phyloP scores from a whole-genome alignment of 1,284 basidiomycete species.

The Ceratobasidium papillatum region DNA sequence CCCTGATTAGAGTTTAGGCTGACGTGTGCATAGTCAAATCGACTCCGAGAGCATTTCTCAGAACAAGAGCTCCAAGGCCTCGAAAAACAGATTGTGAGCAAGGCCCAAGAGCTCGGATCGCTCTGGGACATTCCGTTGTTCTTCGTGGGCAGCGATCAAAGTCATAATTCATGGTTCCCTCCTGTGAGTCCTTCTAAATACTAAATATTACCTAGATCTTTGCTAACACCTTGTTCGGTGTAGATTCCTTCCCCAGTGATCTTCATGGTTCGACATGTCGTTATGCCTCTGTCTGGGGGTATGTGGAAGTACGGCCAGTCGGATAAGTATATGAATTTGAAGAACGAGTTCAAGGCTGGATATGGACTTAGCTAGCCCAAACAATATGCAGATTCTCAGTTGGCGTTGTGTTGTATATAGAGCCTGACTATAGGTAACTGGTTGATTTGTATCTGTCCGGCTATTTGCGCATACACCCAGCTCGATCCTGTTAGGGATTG shows the following conservation, averaged over 20 bases:
- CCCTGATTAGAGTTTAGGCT: not conserved
- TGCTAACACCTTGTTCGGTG: no score
- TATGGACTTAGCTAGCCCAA: not conserved
- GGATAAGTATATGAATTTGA: slow-evolving; percentile 10
- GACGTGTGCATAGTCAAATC: not conserved
- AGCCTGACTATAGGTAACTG: no score
- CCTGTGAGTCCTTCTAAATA: slow-evolving; percentile 6
- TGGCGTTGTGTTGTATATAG: no score
- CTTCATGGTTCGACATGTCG: slow-evolving; percentile 11
- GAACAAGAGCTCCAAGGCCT: slow-evolving; percentile 14
- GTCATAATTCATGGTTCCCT: slow-evolving; percentile 32
- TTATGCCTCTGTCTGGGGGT: slow-evolving; percentile 5
- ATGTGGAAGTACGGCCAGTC: slow-evolving; percentile 36
- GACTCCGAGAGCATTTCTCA: slow-evolving; percentile 3
- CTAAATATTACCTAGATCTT: no score
- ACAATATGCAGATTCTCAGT: not conserved
- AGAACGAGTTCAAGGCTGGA: slow-evolving; percentile 23
- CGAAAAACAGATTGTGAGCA: not conserved
- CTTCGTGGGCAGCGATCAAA: slow-evolving; percentile 5
- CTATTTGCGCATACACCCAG: not conserved
- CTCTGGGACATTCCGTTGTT: slow-evolving; percentile 1
- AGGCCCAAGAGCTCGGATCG: slow-evolving; percentile 1
- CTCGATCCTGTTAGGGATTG: no score
- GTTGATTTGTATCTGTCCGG: no score
- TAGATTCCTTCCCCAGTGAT: slow-evolving; percentile 6